A percentile compares a stretch with the other conserved stretches of the same genome.
These are phyloP conservation scores for Piper longum DNA, from an alignment of 164 flowering plant species.

Conservation along the genomic window DNA sequence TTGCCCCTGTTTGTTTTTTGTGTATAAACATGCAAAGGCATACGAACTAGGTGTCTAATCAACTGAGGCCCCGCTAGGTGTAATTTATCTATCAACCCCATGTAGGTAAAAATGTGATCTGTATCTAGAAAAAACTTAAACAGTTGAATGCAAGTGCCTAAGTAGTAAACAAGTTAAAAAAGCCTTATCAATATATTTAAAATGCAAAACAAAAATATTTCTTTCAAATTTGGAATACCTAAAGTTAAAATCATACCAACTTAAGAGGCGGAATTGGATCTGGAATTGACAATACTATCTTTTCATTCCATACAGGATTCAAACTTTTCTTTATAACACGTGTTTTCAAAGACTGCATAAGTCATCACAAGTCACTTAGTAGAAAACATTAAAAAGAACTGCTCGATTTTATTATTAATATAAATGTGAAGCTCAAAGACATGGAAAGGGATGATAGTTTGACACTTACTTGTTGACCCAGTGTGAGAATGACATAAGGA, in stretches of 20 bases:
- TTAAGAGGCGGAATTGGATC: slow-evolving; percentile 77
- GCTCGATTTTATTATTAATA: not conserved
- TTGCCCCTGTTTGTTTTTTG: too few relatives aligned
- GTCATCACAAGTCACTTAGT: slow-evolving; percentile 2
- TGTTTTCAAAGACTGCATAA: slow-evolving; percentile 77
- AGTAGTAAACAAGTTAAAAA: not conserved
- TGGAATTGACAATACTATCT: slow-evolving; percentile 85
- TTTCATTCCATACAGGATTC: slow-evolving; percentile 95
- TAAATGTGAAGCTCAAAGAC: not conserved
- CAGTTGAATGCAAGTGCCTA: not conserved
- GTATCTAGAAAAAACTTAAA: too few relatives aligned
- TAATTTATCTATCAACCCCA: too few relatives aligned
- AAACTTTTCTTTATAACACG: slow-evolving; percentile 77
- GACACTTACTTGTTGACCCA: slow-evolving; percentile 69
- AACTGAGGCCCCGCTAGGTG: too few relatives aligned
- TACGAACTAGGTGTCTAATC: too few relatives aligned
- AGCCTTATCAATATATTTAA: not conserved
- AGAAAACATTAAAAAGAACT: not conserved
- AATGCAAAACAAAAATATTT: not conserved
- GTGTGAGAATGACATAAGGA: slow-evolving; percentile 78
- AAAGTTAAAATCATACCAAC: slow-evolving; percentile 39
- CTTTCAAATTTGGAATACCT: not conserved
- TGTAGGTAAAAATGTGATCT: too few relatives aligned
- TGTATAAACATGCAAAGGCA: too few relatives aligned
- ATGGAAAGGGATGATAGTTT: slow-evolving; percentile 5